Base-by-base conservation (phyloP, 179 eudicot genomes). In the Drosera spatulata region DNA sequence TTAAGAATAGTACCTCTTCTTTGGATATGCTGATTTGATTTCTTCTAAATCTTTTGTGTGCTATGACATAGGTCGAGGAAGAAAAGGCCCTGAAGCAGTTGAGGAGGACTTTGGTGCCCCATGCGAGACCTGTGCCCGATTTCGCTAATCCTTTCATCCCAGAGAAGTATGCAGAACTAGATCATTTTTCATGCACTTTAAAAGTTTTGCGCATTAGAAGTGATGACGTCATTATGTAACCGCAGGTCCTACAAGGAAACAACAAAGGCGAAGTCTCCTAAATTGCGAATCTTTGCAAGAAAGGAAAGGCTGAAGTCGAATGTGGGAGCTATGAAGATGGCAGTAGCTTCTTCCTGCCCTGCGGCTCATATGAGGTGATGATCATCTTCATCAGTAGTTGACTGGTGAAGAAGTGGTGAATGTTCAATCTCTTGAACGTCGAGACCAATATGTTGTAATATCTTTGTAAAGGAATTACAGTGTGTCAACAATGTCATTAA, bases 61-160 rank as follows among this genome's bases (percentile, higher is more conserved):
- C n/a, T 60, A 10, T 10, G n/a, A n/a, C 47, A 39, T 71, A 91
- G 98, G 85, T 93, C 91, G 99, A 93, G 66, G 99, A 93, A 62
- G 95, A 93, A 77, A 93, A 86, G 69, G 99, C 99, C 50, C 65
- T 93, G 79, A 90, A 93, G 82, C 97, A 93, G 56, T 51, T 93
- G 50, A 72, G 97, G 69, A 86, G 94, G 71, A 85, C 97, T 4
- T 56, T 93, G 77, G 94, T 90, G 55, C 97, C 88, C 50, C 95
- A 90, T 71, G 95, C 97, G 50, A 82, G 88, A 65, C 97, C 97
- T 4, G 83, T 87, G 48, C 99, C 99, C 4, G 80, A 76, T 9
- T 93, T 89, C 63, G 64, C 75, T 62, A 69, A 79, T 66, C 95
- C 99, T 33, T 86, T 90, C 69, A 56, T 81, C 52, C 95, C 97